Evolutionary conservation across 495 filamentous ascomycete species (phyloP).

Genomic region (Staphylotrichum tortipilum): DNA sequence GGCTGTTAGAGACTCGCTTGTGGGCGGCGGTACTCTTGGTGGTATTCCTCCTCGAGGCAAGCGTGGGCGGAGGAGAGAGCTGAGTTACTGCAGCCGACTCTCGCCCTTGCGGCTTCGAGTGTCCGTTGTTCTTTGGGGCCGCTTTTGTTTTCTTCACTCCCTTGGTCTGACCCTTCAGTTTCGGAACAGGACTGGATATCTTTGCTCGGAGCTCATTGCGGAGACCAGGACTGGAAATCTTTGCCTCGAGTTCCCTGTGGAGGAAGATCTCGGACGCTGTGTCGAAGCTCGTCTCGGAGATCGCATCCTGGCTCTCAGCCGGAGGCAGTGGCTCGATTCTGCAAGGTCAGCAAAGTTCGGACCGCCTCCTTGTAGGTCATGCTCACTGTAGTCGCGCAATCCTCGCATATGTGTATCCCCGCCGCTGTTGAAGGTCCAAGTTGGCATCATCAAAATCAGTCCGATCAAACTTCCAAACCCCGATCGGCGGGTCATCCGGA

Average conservation of each 20-base stretch:
- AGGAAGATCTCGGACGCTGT: background rate
- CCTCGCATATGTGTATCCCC: constrained; percentile 4
- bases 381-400: constrained; percentile 7
- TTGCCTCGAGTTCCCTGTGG: background rate
- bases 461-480: constrained; percentile 14
- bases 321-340: constrained; percentile 1
- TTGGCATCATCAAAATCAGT: constrained; percentile 16
- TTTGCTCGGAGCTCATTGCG: background rate
- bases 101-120: no score
- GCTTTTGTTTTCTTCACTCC: background rate
- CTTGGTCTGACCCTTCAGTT: no score
- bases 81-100: background rate
- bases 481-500: constrained; percentile 8
- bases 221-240: no score
- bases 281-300: background rate
- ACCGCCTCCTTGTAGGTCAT: background rate
- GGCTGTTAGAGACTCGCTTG: background rate
- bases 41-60: background rate
- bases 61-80: background rate
- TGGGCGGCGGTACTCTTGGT: no score
- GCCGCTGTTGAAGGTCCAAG: constrained; percentile 8
- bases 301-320: background rate
- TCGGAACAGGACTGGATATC: no score
- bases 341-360: background rate
- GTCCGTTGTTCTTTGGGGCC: no score